Evolutionary conservation across 2,329 filamentous ascomycete genomes (phyloP).

Genomic region (Escovopsis sp.): DNA sequence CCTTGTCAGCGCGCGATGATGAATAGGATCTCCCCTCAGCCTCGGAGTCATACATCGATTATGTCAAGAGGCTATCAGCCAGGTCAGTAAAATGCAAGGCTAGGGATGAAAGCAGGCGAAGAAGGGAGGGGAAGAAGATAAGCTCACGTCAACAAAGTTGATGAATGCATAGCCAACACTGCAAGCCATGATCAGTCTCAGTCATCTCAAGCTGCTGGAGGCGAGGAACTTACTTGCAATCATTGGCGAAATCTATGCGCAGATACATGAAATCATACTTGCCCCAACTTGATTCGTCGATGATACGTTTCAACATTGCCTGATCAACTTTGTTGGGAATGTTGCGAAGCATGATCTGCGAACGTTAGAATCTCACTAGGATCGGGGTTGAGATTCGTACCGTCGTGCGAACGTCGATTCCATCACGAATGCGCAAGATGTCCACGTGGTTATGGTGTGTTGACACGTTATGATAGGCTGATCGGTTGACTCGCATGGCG

Average conservation of each 20-base stretch:
- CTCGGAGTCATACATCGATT: slow-evolving; percentile 38
- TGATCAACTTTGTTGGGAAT: slow-evolving; percentile 84
- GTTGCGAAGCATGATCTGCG: slow-evolving; percentile 81
- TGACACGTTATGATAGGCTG: slow-evolving; percentile 30
- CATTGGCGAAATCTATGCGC: slow-evolving; percentile 73
- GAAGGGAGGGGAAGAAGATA: not conserved
- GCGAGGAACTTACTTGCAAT: slow-evolving; percentile 53
- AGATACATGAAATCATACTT: slow-evolving; percentile 93
- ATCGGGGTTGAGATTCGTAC: slow-evolving; percentile 26
- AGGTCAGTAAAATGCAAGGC: too few relatives aligned
- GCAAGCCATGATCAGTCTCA: not conserved
- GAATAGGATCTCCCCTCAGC: not conserved
- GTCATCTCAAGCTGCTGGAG: not conserved
- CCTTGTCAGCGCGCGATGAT: slow-evolving; percentile 7
- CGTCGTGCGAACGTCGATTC: slow-evolving; percentile 60
- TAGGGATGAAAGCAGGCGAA: not conserved
- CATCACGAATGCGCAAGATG: slow-evolving; percentile 42
- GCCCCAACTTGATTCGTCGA: slow-evolving; percentile 65
- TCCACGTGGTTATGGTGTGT: slow-evolving; percentile 49
- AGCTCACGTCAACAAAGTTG: slow-evolving; percentile 72
- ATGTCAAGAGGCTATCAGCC: slow-evolving; percentile 50
- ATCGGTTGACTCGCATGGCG: slow-evolving; percentile 28
- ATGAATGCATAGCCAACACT: slow-evolving; percentile 96
- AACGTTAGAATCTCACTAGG: slow-evolving; percentile 4
- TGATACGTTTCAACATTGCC: slow-evolving; percentile 57